A percentile compares a stretch with the other conserved stretches of the same genome.
Conservation (phyloP, 2,329 filamentous ascomycete species). For the Septoria petroselini region DNA sequence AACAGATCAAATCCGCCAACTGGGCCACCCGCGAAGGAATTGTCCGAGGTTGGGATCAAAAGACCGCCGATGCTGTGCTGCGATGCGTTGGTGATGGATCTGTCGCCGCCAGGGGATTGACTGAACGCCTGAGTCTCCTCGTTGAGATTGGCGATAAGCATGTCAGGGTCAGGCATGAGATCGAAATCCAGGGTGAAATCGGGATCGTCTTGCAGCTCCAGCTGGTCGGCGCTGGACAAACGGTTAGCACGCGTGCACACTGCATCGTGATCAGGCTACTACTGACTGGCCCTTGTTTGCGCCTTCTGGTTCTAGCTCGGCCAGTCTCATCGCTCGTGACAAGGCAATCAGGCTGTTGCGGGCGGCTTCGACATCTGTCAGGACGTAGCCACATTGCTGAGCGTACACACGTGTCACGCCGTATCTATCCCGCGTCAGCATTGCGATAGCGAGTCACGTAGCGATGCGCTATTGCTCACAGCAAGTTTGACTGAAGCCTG, state of each 20-base stretch:
- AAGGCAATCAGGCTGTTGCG: conserved; percentile 70
- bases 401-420: conserved; percentile 81
- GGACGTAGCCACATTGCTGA: conserved; percentile 83
- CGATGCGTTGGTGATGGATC: conserved; percentile 21
- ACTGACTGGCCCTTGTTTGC: conserved; percentile 65
- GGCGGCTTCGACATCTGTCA: conserved; percentile 73
- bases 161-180: conserved; percentile 56
- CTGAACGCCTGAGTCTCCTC: conserved; percentile 36
- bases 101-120: conserved; percentile 40
- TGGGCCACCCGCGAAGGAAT: conserved; percentile 42
- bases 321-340: conserved; percentile 56
- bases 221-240: conserved; percentile 63
- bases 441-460: background rate
- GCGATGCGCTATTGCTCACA: conserved; percentile 52
- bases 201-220: conserved; percentile 78
- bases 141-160: conserved; percentile 50
- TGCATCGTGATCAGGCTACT: background rate
- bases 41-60: conserved; percentile 44
- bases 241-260: background rate
- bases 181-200: conserved; percentile 64
- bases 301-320: conserved; percentile 66
- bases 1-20: conserved; percentile 41
- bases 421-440: conserved; percentile 49
- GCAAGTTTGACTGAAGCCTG: conserved; percentile 81
- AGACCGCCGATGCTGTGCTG: conserved; percentile 42